Evolutionary conservation across 305 asterid genomes (phyloP), one percentile per base, ranked within the genome.

Genomic region (Fraxinus baroniana): DNA sequence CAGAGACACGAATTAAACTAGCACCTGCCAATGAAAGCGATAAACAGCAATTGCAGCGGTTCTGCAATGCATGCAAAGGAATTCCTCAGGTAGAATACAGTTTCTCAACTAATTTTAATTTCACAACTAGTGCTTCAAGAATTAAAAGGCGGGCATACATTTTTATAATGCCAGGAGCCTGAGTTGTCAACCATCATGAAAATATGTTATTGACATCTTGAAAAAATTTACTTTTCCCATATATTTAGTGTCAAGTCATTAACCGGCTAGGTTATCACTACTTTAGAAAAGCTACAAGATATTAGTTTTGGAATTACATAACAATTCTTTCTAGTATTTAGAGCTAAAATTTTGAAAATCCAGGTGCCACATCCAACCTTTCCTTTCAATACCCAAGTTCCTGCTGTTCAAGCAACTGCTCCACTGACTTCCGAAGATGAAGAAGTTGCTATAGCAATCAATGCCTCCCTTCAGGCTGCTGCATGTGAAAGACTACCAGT

Each of bases 41-140:
- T 76, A 94, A 86, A 83, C 92, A 88, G 52, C 93, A 89, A 77
- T 83, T 96, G 90, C 92, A 91, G 91, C 84, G 91, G 62, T 94
- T 94, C 85, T 94, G 97, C 86, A 88, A 89, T 90, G 98, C 99
- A 18, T 96, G 99, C 91, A 96, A 93, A 89, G 99, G 99, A 84
- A 92, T 96, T 87, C 97, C 98, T 79, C 99, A 96, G 99, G 99
- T 95, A 55, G 18, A 81, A 80, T 15, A 33, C 36, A 8, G 39
- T 82, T 35, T 22, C 77, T 77, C 52, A 8, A 4, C 77, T 13
- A 22, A 22, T 62, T 82, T 78, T 78, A 52, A 7, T 66, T 26
- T 24, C 36, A 24, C 36, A 24, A 66, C 37, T 24, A 9, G 37
- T 60, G 22, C 70, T 60, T 52, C 62, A 44, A 44, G n/a, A 46